Evolutionary conservation across 768 basidiomycete species (phyloP).

Genomic region (Rhizopogon vinicolor): DNA sequence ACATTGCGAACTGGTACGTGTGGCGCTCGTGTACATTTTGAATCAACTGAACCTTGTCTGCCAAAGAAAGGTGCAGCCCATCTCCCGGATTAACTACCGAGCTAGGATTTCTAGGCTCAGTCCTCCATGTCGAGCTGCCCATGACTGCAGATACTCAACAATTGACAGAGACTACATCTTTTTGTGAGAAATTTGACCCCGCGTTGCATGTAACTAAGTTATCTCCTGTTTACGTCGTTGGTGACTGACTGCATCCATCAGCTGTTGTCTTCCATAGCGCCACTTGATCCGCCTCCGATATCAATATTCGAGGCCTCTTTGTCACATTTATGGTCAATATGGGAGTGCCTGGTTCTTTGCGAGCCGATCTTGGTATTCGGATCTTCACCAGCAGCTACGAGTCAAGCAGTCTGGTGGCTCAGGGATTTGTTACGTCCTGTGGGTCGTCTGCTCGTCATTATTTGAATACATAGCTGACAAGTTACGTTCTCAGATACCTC

Average conservation of each 20-base stretch:
- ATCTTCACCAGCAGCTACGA: constrained; percentile 72
- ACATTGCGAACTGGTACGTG: constrained; percentile 78
- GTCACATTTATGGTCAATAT: constrained; percentile 74
- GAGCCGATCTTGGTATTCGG: constrained; percentile 89
- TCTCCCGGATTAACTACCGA: constrained; percentile 61
- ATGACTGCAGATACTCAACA: constrained; percentile 69
- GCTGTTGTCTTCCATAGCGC: constrained; percentile 65
- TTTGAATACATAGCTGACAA: not conserved
- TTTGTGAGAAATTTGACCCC: constrained; percentile 50
- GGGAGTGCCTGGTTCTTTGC: constrained; percentile 91
- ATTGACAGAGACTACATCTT: constrained; percentile 48
- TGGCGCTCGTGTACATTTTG: not conserved
- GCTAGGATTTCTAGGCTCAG: constrained; percentile 79
- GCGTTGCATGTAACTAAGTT: constrained; percentile 38
- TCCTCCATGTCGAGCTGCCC: constrained; percentile 71
- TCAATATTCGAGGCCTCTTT: constrained; percentile 60
- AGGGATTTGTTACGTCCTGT: constrained; percentile 84
- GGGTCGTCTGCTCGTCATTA: constrained; percentile 14
- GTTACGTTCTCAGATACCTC: constrained; percentile 55
- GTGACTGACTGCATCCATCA: constrained; percentile 22
- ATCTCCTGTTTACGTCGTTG: too few relatives aligned
- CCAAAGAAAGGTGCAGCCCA: constrained; percentile 75
- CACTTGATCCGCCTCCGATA: constrained; percentile 54
- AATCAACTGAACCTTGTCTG: constrained; percentile 12
- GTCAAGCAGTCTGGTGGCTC: constrained; percentile 91